Base-by-base conservation (phyloP, 2,329 filamentous ascomycete species). In the Microcyclosporella mali region DNA sequence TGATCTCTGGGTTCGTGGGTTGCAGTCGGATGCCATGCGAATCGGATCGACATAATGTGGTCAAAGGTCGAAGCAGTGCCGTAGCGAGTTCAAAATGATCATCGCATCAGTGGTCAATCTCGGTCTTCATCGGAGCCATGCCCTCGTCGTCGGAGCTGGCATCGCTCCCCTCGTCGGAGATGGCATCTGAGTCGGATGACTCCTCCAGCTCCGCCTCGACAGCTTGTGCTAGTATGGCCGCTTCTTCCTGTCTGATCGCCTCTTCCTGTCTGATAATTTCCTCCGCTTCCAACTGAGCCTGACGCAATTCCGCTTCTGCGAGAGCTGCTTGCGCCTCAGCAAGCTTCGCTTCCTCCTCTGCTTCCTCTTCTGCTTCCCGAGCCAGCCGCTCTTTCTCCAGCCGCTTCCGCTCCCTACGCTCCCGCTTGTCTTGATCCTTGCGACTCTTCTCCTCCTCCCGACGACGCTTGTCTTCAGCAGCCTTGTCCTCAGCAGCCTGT, bases 381-480 rank as follows among this genome's bases (percentile, higher is more conserved):
- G n/a, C 33, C n/a, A 3, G 9, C 15, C 18, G n/a, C 14, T 11
- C 16, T 11, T 11, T 18, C 33, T 34, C 3, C n/a, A 25, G 21
- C 6, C 12, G 25, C 45, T 27, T 38, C 18, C 37, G 8, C 39
- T 42, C 19, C n/a, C 21, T 36, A 7, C 14, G 32, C 40, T 16
- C 16, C n/a, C 33, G 33, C 14, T 14, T 11, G 9, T 36, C 33
- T 36, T 40, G 34, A 10, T 33, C 38, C 18, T 42, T 42, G 14
- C 43, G 40, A 30, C 43, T 30, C 10, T 33, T 37, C 45, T 53
- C 47, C 19, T 40, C 51, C 33, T 46, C 37, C 12, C 44, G 16
- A 8, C 33, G 27, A 3, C 32, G 29, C 15, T 37, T 36, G 6
- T 41, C 18, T 12, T 39, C 25, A 4, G 37, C 39, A 27, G 45